Evolutionary conservation across 129 eudicot species (phyloP).

Genomic region (Artemisia tridentata): DNA sequence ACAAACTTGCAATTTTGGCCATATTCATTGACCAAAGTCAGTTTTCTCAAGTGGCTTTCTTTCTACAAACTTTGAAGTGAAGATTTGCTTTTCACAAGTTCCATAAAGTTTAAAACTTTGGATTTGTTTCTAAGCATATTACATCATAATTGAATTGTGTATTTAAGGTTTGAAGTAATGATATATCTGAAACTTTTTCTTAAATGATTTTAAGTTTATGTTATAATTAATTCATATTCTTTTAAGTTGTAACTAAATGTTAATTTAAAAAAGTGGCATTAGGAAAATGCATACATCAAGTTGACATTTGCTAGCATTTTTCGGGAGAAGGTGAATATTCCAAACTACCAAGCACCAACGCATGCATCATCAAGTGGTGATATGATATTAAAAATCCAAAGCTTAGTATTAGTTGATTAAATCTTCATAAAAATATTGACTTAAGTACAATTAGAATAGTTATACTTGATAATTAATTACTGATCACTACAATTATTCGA

Average conservation of each 20-base stretch:
- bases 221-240: too few species aligned
- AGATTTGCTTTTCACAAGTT: conserved; percentile 35
- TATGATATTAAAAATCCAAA: background rate
- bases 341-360: background rate
- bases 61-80: conserved; percentile 31
- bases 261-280: background rate
- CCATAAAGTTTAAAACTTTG: conserved; percentile 37
- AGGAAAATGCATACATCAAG: background rate
- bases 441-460: background rate
- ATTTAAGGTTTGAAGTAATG: conserved; percentile 7
- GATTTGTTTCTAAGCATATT: conserved; percentile 29
- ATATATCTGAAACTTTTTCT: too few species aligned
- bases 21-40: conserved; percentile 24
- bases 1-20: conserved; percentile 26
- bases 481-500: background rate
- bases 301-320: background rate
- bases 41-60: conserved; percentile 24
- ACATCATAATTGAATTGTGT: background rate
- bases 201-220: too few species aligned
- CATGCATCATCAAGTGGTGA: conserved; percentile 18
- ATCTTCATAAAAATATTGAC: background rate
- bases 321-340: background rate
- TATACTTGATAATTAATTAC: background rate
- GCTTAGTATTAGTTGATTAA: background rate
- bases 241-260: too few species aligned